Evolutionary conservation across 2,329 filamentous ascomycete species (phyloP), one percentile per base, ranked within the genome.

Genomic region (Pseudogymnoascus sp.): DNA sequence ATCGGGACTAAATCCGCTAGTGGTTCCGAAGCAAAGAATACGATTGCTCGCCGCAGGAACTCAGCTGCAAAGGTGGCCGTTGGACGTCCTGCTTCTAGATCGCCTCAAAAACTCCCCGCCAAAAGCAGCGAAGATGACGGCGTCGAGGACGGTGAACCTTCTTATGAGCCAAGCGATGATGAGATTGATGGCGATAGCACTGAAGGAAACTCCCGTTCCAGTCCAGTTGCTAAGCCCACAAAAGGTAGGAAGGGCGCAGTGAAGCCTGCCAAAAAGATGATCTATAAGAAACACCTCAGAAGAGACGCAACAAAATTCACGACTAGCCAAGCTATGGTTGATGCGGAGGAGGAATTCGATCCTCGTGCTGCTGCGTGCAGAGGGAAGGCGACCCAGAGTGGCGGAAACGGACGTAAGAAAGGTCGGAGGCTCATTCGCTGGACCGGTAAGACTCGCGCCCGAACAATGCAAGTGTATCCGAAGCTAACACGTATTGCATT

Each of bases 311-410:
- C 63, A 11, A 60, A 37, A 21, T 36, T 36, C 13, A 60, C 31
- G 2, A 65, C 65, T 14, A 62, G 65, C 8, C 65, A 66, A 4
- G 69, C 69, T 28, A 68, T 67, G 54, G 23, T 57, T 57, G 68
- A 69, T 16, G 64, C 63, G 14, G 63, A 66, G 28, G 60, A 61
- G 34, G 65, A 65, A 25, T 45, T 65, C 34, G 36, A 60, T 19
- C 63, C 64, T 10, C 61, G 62, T 8, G 65, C 65, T 7, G 63
- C 64, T 23, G 34, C 48, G 14, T 37, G 31, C 13, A 34, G 11
- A 36, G 51, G 31, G 21, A 64, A 45, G 54, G 54, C 61, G 6
- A 65, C 43, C 25, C 37, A 61, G 11, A 41, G 65, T 10, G 51
- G n/a, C 7, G 60, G 60, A 11, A 64, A 64, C 45, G 64, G 64